A percentile compares a stretch with the other conserved stretches of the same genome.
phyloP scores from a whole-genome alignment of 148 eudicot genomes.

The Rhododendron mucronatum region DNA sequence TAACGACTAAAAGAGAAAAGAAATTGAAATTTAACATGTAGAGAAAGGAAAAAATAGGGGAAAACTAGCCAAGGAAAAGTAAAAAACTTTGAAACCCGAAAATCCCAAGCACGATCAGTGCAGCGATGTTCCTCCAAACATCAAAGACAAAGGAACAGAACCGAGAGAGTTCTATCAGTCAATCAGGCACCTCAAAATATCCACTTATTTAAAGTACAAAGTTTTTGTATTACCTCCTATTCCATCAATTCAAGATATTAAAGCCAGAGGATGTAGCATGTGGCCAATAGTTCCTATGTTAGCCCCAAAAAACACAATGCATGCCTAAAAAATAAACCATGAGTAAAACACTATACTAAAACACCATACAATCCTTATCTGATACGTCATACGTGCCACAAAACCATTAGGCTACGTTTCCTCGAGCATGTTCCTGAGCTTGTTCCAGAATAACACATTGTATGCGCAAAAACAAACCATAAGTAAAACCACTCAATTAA shows the following conservation, averaged over 20 bases:
- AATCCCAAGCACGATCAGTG: background rate
- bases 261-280: background rate
- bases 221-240: background rate
- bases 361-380: background rate
- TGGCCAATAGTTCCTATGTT: background rate
- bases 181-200: background rate
- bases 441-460: background rate
- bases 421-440: background rate
- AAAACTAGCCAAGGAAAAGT: background rate
- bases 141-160: background rate
- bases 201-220: background rate
- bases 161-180: background rate
- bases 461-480: background rate
- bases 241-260: background rate
- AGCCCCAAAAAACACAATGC: background rate
- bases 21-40: background rate
- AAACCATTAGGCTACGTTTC: background rate
- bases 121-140: background rate
- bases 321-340: background rate
- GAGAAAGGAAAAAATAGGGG: background rate
- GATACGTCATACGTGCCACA: background rate
- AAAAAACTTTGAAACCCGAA: background rate
- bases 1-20: background rate
- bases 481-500: background rate
- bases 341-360: background rate